Conservation (phyloP, 768 basidiomycete genomes). For the Rhizopogon vesiculosus region DNA sequence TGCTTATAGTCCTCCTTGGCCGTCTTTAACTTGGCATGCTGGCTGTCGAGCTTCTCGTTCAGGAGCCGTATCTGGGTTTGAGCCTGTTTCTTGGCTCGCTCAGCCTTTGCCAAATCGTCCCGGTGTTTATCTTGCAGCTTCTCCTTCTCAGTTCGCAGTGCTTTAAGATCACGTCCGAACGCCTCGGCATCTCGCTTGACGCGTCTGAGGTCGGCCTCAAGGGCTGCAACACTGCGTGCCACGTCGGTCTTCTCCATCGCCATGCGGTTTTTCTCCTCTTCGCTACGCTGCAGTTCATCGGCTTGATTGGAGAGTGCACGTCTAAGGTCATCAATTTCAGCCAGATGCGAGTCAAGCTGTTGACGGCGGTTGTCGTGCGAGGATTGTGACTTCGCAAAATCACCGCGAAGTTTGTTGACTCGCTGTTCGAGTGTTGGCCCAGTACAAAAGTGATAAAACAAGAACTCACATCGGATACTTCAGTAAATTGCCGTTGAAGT, state of each 20-base stretch:
- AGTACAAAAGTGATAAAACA: not conserved
- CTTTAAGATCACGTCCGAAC: constrained; percentile 74
- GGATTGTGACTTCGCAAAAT: constrained; percentile 55
- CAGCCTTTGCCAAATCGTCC: constrained; percentile 51
- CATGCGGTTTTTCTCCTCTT: constrained; percentile 61
- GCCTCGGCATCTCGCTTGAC: constrained; percentile 73
- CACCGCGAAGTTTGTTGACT: constrained; percentile 56
- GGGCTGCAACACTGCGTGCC: constrained; percentile 53
- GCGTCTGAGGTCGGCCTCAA: constrained; percentile 72
- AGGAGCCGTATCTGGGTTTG: constrained; percentile 62
- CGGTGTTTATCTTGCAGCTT: constrained; percentile 48
- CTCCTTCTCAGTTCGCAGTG: constrained; percentile 64
- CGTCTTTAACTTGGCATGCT: constrained; percentile 36
- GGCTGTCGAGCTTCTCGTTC: constrained; percentile 58
- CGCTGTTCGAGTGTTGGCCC: constrained; percentile 31
- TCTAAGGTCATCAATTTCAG: constrained; percentile 76
- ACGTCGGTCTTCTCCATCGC: constrained; percentile 62
- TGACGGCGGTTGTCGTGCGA: constrained; percentile 70
- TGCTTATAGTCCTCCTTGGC: constrained; percentile 43
- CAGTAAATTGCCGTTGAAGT: constrained; percentile 62
- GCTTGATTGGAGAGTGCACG: constrained; percentile 57
- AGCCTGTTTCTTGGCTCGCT: constrained; percentile 62
- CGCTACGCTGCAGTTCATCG: constrained; percentile 56
- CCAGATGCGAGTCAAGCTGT: constrained; percentile 65
- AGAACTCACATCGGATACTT: constrained; percentile 59